Evolutionary conservation across 2,329 filamentous ascomycete genomes (phyloP).

Genomic region (Mycosphaerella sp.): DNA sequence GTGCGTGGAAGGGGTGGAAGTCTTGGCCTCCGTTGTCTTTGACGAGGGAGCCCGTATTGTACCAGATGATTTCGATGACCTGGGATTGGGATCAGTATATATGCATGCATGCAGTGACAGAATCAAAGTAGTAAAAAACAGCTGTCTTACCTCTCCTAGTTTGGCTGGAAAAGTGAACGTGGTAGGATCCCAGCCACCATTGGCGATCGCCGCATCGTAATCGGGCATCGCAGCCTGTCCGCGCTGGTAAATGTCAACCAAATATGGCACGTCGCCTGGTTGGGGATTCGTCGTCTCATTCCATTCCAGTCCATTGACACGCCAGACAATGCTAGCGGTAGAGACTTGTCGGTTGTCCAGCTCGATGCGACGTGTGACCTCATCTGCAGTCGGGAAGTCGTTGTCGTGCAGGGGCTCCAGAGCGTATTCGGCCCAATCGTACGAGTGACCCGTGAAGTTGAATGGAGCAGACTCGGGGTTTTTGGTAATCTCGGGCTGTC

Average conservation of each 20-base stretch:
- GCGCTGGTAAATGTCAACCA: conserved; percentile 49
- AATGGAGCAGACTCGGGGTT: conserved; percentile 26
- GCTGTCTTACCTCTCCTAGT: conserved; percentile 48
- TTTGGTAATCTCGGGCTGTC: conserved; percentile 14
- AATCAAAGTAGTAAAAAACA: not conserved
- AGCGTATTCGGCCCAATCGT: conserved; percentile 37
- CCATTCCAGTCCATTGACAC: conserved; percentile 21
- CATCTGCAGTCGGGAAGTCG: conserved; percentile 31
- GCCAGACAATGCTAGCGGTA: conserved; percentile 19
- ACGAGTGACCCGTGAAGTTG: conserved; percentile 30
- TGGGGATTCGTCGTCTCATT: conserved; percentile 20
- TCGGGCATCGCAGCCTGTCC: conserved; percentile 45
- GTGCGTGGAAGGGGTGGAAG: conserved; percentile 51
- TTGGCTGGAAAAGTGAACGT: conserved; percentile 48
- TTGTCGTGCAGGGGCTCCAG: conserved; percentile 32
- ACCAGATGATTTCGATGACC: conserved; percentile 39
- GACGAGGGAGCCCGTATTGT: conserved; percentile 34
- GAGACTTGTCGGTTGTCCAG: conserved; percentile 27
- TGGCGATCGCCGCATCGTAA: conserved; percentile 45
- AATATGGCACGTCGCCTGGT: conserved; percentile 39
- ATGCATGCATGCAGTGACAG: too few species aligned
- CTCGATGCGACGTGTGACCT: conserved; percentile 34
- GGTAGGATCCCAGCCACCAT: conserved; percentile 50
- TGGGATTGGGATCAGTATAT: not conserved
- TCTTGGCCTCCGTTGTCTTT: conserved; percentile 33